Base-by-base conservation (phyloP, 306 rosid species). In the Cotoneaster glaucophyllus region DNA sequence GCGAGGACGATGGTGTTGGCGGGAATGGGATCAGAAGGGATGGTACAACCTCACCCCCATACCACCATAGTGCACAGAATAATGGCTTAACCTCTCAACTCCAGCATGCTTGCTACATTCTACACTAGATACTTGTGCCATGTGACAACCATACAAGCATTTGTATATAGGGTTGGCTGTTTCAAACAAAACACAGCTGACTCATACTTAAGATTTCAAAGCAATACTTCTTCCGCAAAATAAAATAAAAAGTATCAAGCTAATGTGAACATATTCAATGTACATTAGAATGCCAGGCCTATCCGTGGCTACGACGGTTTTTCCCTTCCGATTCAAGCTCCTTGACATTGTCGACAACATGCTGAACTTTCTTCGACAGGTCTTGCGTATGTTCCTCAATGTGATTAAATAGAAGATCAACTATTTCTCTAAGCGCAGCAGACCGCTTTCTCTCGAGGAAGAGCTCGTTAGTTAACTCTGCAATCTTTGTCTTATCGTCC, bases 401-500 rank as follows among this genome's bases (percentile, higher is more conserved):
- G 64, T 82, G 83, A 67, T 56, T 69, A 72, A 82, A 69, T 37
- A 78, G 63, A 53, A 78, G 67, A 72, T 82, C 86, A 56, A 82
- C 70, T 21, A 71, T 71, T 77, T 74, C 76, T 70, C 83, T 74
- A 41, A 82, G 78, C 11, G 86, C 79, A 74, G 83, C 78, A 44
- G 80, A 82, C 31, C 80, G 77, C 83, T 82, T 59, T 75, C 74
- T 82, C 83, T 78, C 86, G 3, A 71, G 78, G 66, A 78, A 75
- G 65, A 82, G 74, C 74, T 78, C 77, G 4, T 4, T 52, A 18
- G 77, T 82, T 74, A 78, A 61, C 48, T 82, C 80, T 82, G 70
- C 77, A 54, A 82, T 57, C 80, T 67, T 78, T 37, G 37, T 45
- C 43, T 67, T 75, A 61, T 78, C 83, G 32, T 70, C 74, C 86